phyloP scores from a whole-genome alignment of 805 yeast species.

The Komagataella mondaviorum region DNA sequence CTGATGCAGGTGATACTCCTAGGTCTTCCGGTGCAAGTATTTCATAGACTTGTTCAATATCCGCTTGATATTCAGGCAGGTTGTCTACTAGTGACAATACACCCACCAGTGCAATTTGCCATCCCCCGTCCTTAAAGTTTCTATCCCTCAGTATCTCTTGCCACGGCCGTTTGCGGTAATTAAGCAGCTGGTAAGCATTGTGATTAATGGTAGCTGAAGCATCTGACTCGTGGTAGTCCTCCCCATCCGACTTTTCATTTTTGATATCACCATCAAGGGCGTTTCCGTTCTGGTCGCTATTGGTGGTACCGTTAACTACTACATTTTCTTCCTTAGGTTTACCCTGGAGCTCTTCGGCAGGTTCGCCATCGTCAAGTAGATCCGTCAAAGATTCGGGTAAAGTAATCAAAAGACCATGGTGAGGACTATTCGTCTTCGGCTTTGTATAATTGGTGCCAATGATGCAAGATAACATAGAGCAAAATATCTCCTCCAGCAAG shows the following conservation, averaged over 20 bases:
- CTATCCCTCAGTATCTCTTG: constrained; percentile 63
- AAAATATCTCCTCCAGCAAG: constrained; percentile 53
- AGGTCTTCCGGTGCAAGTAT: constrained; percentile 42
- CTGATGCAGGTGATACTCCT: constrained; percentile 34
- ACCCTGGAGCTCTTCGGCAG: constrained; percentile 5
- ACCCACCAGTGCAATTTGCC: constrained; percentile 74
- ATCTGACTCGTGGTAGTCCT: constrained; percentile 10
- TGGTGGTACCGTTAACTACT: constrained; percentile 7
- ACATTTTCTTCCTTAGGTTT: background rate
- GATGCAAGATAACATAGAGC: constrained; percentile 44
- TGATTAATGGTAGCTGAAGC: constrained; percentile 19
- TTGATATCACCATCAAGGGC: constrained; percentile 8
- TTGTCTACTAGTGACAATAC: constrained; percentile 48
- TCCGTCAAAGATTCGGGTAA: constrained; percentile 8
- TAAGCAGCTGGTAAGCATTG: constrained; percentile 34
- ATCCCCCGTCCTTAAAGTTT: constrained; percentile 68
- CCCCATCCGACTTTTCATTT: constrained; percentile 11
- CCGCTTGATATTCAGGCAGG: constrained; percentile 36
- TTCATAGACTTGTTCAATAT: constrained; percentile 36
- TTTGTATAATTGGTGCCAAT: constrained; percentile 29
- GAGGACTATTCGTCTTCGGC: constrained; percentile 4
- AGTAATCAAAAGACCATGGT: constrained; percentile 8
- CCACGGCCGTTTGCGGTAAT: constrained; percentile 58
- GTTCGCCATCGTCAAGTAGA: constrained; percentile 10
- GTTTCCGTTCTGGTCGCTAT: constrained; percentile 16